Conservation (phyloP, 2,329 filamentous ascomycete genomes). For the Graphiopsis chlorocephala region DNA sequence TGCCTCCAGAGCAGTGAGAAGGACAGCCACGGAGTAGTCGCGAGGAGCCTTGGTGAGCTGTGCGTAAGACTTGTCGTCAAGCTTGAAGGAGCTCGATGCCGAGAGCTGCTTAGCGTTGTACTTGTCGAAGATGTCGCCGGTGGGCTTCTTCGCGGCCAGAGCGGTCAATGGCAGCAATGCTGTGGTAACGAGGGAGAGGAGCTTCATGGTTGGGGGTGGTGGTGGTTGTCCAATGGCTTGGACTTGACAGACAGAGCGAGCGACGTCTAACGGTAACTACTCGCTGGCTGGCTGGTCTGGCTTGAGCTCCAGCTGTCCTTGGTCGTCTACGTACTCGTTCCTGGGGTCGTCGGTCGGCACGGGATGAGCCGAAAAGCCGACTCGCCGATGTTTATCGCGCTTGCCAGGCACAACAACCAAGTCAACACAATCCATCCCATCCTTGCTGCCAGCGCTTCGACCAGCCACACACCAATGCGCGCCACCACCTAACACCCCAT, state of each 20-base stretch:
- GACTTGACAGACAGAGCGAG: neutral
- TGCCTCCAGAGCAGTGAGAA: slow-evolving; percentile 81
- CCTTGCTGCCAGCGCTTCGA: neutral
- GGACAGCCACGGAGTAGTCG: slow-evolving; percentile 77
- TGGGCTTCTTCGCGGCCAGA: slow-evolving; percentile 63
- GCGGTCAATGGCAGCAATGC: slow-evolving; percentile 56
- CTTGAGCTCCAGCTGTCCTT: slow-evolving; percentile 8
- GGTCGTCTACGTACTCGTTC: neutral
- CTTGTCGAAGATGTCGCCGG: slow-evolving; percentile 63
- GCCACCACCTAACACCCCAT: slow-evolving; percentile 10
- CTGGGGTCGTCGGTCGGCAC: neutral
- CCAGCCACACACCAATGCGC: slow-evolving; percentile 9
- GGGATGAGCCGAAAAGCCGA: neutral
- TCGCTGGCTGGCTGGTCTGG: neutral
- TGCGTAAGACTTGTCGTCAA: slow-evolving; percentile 73
- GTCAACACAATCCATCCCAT: neutral
- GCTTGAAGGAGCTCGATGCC: slow-evolving; percentile 59
- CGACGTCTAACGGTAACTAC: neutral
- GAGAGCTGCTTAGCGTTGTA: slow-evolving; percentile 67
- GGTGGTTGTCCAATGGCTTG: slow-evolving; percentile 8
- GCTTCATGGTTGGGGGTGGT: slow-evolving; percentile 58
- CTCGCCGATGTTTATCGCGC: slow-evolving; percentile 4
- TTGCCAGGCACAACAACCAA: neutral
- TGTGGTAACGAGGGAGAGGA: slow-evolving; percentile 62
- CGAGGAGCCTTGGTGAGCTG: slow-evolving; percentile 73